Base-by-base conservation (phyloP, 1,284 basidiomycete genomes). In the Butyriboletus appendiculatus region DNA sequence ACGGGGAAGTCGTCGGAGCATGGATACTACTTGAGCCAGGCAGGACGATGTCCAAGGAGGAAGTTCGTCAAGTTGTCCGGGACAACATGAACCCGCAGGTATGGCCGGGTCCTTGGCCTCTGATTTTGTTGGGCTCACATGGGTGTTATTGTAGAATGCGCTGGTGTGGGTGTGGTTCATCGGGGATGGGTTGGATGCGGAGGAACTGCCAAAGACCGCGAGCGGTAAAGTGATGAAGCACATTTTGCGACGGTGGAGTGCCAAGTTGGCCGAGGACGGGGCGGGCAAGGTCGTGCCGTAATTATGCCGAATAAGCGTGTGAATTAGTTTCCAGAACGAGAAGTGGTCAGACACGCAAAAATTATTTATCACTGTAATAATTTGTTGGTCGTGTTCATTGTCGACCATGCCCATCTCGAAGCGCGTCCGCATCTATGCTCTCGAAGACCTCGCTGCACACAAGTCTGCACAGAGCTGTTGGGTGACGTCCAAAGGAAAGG, bases 181-280 rank as follows among this genome's bases (percentile, higher is more conserved):
- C 1, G 85, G 84, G 18, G 84, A 90, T 62, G 83, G 86, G 26
- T 82, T 80, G 5, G 72, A 73, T 7, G 73, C 76, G 9, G 68
- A 72, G 22, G 86, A 90, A 58, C 69, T 94, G 12, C 92, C 92
- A 1, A 93, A 91, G 76, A 95, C 92, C 7, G 90, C 88, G 18
- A 94, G 91, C 61, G 92, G 92, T 41, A 95, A 95, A 71, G 84
- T 95, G 37, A 83, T 85, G 84, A 94, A 94, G 73, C 89, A 92
- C 70, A 68, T 92, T 26, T 60, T 81, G 5, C 68, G 81, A 14
- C 64, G 70, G 37, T 77, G 78, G 77, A 69, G 70, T 39, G 54
- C 48, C 1, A 47, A 50, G 16, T 39, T 69, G 34, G 65, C 61
- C 12, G 38, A 45, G 44, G 55, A 59, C 9, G 51, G 52, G 15